Percentiles rank a stretch among this genome's conserved stretches.
These are phyloP conservation scores for Kalaharituber pfeilii DNA, from an alignment of 2,329 filamentous ascomycete species.

Conservation along the genomic window DNA sequence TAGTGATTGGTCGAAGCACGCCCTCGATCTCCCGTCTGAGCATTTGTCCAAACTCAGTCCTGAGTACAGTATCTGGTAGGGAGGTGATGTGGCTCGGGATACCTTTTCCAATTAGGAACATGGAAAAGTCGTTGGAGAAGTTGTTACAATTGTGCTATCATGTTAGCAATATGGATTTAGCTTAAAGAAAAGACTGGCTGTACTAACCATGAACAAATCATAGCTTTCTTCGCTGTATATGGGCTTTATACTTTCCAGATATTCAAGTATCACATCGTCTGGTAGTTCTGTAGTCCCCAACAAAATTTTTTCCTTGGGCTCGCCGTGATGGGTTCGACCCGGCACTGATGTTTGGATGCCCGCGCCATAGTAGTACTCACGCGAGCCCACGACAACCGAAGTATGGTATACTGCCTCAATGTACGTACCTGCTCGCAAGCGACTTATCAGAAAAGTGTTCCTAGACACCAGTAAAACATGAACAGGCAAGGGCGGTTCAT, in stretches of 20 bases:
- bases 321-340: slow-evolving; percentile 71
- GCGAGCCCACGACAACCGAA: slow-evolving; percentile 63
- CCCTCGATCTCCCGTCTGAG: slow-evolving; percentile 57
- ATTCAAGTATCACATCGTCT: slow-evolving; percentile 67
- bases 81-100: slow-evolving; percentile 77
- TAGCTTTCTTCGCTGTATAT: slow-evolving; percentile 63
- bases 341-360: slow-evolving; percentile 68
- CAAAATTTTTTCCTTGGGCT: slow-evolving; percentile 55
- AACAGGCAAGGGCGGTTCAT: no score
- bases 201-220: slow-evolving; percentile 4
- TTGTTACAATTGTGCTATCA: slow-evolving; percentile 83
- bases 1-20: slow-evolving; percentile 43
- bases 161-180: background rate
- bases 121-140: slow-evolving; percentile 81
- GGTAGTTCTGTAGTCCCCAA: slow-evolving; percentile 66
- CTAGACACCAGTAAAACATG: no score
- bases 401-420: slow-evolving; percentile 86
- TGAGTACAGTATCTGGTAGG: slow-evolving; percentile 68
- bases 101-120: slow-evolving; percentile 71
- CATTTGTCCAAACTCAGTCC: slow-evolving; percentile 78
- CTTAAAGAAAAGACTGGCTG: background rate
- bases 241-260: slow-evolving; percentile 62
- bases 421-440: slow-evolving; percentile 32
- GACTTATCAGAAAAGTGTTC: no score
- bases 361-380: slow-evolving; percentile 52